phyloP scores from a whole-genome alignment of 2,329 filamentous ascomycete genomes.

The Pseudogymnoascus sp. region DNA sequence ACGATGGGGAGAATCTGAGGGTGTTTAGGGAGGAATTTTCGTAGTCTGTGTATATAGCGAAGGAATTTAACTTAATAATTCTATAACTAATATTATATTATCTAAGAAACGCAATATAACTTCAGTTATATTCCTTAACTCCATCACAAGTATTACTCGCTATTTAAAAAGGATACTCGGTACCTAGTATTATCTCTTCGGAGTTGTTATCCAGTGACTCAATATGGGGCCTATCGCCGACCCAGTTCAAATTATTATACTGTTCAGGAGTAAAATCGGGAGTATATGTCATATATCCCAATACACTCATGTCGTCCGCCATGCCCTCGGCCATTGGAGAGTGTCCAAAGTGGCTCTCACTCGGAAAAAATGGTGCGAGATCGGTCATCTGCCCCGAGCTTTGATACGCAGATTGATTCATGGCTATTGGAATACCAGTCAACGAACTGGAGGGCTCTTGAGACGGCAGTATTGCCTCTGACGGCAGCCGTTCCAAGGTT shows the following conservation, averaged over 20 bases:
- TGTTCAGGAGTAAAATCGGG: background rate
- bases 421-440: background rate
- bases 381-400: background rate
- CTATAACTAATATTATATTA: background rate
- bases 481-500: background rate
- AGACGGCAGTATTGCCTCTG: background rate
- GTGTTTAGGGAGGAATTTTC: conserved; percentile 38
- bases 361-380: background rate
- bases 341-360: background rate
- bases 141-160: background rate
- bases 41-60: conserved; percentile 18
- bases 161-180: background rate
- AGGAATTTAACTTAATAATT: background rate
- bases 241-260: background rate
- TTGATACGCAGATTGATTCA: background rate
- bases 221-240: background rate
- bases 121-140: background rate
- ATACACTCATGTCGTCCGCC: background rate
- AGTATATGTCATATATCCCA: background rate
- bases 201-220: background rate
- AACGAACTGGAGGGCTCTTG: background rate
- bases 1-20: conserved; percentile 42
- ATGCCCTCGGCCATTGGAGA: background rate
- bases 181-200: background rate
- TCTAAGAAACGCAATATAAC: background rate